These are phyloP conservation scores for Paecilomyces sp. DNA, from an alignment of 2,329 filamentous ascomycete species.

Conservation along the genomic window DNA sequence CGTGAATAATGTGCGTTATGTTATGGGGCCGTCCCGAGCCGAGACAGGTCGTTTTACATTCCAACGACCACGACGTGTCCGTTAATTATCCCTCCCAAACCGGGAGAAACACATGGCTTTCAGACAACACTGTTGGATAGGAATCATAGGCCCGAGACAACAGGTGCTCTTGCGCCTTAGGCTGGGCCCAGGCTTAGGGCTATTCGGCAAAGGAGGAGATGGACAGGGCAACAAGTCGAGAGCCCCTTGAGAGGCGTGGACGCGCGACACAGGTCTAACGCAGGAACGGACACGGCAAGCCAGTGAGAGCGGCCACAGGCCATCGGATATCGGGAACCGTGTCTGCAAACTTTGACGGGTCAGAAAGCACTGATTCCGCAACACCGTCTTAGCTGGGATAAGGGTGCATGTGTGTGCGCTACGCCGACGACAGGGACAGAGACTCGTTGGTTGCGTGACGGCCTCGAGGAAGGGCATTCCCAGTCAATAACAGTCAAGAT, in stretches of 20 bases:
- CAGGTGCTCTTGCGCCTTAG: not conserved
- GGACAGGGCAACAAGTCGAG: not conserved
- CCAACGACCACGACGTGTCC: not conserved
- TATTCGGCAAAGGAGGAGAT: not conserved
- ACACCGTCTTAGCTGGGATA: not conserved
- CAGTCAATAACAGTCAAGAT: not conserved
- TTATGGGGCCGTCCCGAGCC: not conserved
- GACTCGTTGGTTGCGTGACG: not conserved
- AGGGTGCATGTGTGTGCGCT: not conserved
- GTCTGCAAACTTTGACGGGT: not conserved
- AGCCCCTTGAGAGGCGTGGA: constrained; percentile 3
- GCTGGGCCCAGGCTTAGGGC: not conserved
- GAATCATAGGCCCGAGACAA: not conserved
- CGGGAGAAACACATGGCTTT: not conserved
- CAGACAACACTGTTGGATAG: constrained; percentile 4
- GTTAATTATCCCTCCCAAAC: not conserved
- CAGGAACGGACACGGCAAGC: constrained; percentile 13
- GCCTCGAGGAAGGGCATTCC: not conserved
- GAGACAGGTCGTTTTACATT: not conserved
- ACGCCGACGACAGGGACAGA: not conserved
- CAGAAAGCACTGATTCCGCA: not conserved
- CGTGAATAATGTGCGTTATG: not conserved
- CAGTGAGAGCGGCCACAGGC: not conserved
- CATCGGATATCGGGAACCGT: not conserved
- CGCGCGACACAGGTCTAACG: constrained; percentile 23